phyloP scores from a whole-genome alignment of 2,329 filamentous ascomycete species.

The Fusarium sp. region DNA sequence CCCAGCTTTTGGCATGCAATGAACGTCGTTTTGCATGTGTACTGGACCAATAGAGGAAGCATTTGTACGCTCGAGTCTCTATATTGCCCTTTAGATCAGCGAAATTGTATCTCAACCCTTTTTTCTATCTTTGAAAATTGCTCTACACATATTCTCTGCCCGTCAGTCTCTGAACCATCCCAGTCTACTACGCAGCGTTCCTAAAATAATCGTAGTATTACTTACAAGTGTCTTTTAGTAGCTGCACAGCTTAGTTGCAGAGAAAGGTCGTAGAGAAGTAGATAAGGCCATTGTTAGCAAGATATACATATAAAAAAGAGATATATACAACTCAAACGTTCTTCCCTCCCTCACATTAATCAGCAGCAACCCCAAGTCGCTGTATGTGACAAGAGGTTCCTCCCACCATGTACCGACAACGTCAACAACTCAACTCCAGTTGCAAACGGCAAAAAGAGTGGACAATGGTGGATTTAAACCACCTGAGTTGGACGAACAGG shows the following conservation, averaged over 20 bases:
- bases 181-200: too few relatives aligned
- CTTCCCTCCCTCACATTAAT: too few relatives aligned
- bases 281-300: too few relatives aligned
- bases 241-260: too few relatives aligned
- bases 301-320: too few relatives aligned
- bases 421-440: neutral
- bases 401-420: too few relatives aligned
- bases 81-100: neutral
- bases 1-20: neutral
- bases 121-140: neutral
- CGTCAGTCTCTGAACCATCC: too few relatives aligned
- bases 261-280: too few relatives aligned
- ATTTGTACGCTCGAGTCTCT: neutral
- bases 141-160: neutral
- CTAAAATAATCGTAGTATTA: too few relatives aligned
- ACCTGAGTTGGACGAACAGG: slow-evolving; percentile 30
- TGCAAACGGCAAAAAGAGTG: slow-evolving; percentile 12
- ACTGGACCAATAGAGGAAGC: neutral
- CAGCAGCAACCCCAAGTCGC: too few relatives aligned
- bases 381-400: neutral
- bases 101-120: neutral
- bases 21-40: neutral
- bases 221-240: too few relatives aligned
- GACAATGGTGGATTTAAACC: slow-evolving; percentile 18
- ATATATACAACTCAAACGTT: too few relatives aligned